Evolutionary conservation across 306 rosid species (phyloP).

Genomic region (Fagus crenata): DNA sequence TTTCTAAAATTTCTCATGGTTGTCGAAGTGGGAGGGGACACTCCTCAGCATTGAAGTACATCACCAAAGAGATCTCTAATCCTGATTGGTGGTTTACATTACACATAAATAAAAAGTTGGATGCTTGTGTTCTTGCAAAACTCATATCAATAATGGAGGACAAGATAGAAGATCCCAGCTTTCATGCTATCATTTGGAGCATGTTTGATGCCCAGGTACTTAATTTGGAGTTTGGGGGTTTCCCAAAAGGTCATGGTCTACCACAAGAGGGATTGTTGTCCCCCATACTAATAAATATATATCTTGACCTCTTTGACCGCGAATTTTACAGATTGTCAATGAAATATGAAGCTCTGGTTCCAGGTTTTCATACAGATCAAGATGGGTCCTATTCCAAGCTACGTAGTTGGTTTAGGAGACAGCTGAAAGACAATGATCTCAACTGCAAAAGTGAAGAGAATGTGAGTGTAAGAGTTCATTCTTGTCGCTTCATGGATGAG

Average conservation of each 20-base stretch:
- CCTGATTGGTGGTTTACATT: conserved; percentile 91
- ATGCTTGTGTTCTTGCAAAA: conserved; percentile 50
- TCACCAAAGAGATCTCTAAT: conserved; percentile 55
- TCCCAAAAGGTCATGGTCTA: conserved; percentile 83
- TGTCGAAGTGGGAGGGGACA: conserved; percentile 88
- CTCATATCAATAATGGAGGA: conserved; percentile 64
- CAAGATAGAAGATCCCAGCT: conserved; percentile 65
- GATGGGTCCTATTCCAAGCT: conserved; percentile 53
- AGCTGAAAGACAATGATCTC: conserved; percentile 48
- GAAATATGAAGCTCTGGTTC: conserved; percentile 72
- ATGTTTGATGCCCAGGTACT: conserved; percentile 73
- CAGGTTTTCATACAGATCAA: conserved; percentile 24
- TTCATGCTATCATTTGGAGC: conserved; percentile 45
- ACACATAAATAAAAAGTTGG: conserved; percentile 55
- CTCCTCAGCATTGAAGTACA: conserved; percentile 59
- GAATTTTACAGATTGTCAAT: conserved; percentile 78
- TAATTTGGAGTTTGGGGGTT: conserved; percentile 88
- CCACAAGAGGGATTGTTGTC: conserved; percentile 92
- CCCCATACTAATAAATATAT: conserved; percentile 80
- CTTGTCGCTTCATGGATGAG: conserved; percentile 86
- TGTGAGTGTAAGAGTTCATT: conserved; percentile 46
- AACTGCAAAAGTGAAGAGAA: conserved; percentile 32
- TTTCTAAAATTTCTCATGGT: conserved; percentile 86
- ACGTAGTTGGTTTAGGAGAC: conserved; percentile 81
- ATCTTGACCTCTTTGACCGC: conserved; percentile 73